Evolutionary conservation across 2,329 filamentous ascomycete genomes (phyloP).

Genomic region (Stemphylium lycopersici): DNA sequence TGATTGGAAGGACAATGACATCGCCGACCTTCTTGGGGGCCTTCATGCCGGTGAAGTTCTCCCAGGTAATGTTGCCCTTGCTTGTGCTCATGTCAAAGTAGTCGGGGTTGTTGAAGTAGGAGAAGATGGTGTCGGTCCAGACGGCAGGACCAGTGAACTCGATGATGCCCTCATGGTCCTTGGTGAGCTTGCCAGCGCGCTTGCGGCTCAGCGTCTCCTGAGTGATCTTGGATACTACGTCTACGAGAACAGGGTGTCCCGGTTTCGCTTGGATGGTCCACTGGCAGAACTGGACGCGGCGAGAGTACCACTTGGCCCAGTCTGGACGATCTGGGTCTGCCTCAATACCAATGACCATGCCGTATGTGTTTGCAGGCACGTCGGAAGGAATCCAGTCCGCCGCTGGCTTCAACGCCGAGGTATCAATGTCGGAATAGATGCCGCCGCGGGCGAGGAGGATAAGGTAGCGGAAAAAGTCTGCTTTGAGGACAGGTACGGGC

Average conservation of each 20-base stretch:
- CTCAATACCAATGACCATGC: constrained; percentile 92
- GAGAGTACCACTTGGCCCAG: constrained; percentile 95
- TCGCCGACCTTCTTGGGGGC: constrained; percentile 87
- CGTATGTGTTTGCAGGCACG: constrained; percentile 78
- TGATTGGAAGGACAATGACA: constrained; percentile 92
- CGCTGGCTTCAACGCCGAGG: constrained; percentile 79
- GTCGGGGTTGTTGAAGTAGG: constrained; percentile 88
- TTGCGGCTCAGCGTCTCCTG: constrained; percentile 79
- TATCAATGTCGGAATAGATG: constrained; percentile 86
- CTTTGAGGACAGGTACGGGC: constrained; percentile 62
- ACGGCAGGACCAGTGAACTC: constrained; percentile 93
- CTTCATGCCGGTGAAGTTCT: constrained; percentile 88
- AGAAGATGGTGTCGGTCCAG: constrained; percentile 92
- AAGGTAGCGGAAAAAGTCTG: constrained; percentile 71
- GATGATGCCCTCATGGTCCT: constrained; percentile 76
- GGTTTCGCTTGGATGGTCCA: constrained; percentile 98
- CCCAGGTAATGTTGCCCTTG: constrained; percentile 77
- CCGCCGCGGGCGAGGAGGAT: constrained; percentile 77
- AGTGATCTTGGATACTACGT: constrained; percentile 86
- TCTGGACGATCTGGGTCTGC: constrained; percentile 92
- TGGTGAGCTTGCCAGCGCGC: constrained; percentile 67
- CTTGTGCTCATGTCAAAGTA: constrained; percentile 82
- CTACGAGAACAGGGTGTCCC: constrained; percentile 87
- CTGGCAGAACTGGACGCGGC: constrained; percentile 96
- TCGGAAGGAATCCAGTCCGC: constrained; percentile 83